A percentile compares a stretch with the other conserved stretches of the same genome.
Evolutionary conservation across 202 grass and related monocot species (phyloP).

Genomic region (Dendrocalamus latiflorus): DNA sequence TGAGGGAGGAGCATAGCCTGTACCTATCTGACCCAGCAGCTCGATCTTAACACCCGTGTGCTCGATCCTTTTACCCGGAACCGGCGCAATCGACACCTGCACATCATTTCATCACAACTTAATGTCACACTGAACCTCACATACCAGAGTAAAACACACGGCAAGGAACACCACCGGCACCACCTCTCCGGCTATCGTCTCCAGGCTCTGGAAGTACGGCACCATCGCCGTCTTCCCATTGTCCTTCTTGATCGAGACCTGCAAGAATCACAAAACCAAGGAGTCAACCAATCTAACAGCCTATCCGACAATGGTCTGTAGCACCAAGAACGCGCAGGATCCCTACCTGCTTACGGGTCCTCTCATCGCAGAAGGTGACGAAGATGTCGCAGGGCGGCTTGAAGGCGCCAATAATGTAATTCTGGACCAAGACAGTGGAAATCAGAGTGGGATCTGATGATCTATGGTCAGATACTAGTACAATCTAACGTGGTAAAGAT

Average conservation of each 20-base stretch:
- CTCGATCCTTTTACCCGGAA: conserved; percentile 80
- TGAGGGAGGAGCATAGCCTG: background rate
- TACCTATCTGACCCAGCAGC: conserved; percentile 91
- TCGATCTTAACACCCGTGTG: conserved; percentile 84
- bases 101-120: conserved; percentile 10
- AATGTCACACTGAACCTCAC: background rate
- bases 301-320: background rate
- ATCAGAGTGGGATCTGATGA: conserved; percentile 13
- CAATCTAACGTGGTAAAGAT: background rate
- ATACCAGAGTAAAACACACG: background rate
- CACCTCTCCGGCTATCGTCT: conserved; percentile 87
- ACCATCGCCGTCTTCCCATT: conserved; percentile 75
- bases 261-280: background rate
- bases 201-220: conserved; percentile 77
- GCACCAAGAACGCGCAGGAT: background rate
- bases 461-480: background rate
- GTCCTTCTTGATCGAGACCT: conserved; percentile 75
- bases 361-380: conserved; percentile 76
- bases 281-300: background rate
- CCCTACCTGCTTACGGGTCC: conserved; percentile 67
- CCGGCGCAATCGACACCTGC: conserved; percentile 73
- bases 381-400: conserved; percentile 79
- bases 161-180: background rate
- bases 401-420: conserved; percentile 88
- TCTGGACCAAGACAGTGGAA: conserved; percentile 17